These are phyloP conservation scores for Heteromeles arbutifolia DNA, from an alignment of 306 rosid species.

Conservation along the genomic window DNA sequence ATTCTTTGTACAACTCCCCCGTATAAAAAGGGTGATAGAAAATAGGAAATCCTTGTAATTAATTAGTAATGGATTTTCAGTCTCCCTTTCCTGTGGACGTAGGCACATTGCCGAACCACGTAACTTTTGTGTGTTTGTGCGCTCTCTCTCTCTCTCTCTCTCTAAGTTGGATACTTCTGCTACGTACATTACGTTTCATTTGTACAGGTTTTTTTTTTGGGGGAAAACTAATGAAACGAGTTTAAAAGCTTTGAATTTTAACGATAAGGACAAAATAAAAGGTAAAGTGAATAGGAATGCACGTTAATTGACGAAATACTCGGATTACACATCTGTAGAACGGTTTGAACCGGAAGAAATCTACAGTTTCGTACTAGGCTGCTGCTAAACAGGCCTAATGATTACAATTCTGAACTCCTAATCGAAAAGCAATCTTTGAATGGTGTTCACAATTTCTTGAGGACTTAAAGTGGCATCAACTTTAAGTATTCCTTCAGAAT, in stretches of 20 bases:
- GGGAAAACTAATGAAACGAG: too few relatives aligned
- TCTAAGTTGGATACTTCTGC: too few relatives aligned
- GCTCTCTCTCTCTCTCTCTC: background rate
- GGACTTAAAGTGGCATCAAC: constrained; percentile 60
- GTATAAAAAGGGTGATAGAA: background rate
- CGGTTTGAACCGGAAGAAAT: too few relatives aligned
- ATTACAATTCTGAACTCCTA: background rate
- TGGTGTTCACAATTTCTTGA: constrained; percentile 25
- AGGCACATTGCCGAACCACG: constrained; percentile 13
- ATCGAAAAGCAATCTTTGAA: background rate
- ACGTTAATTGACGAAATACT: too few relatives aligned
- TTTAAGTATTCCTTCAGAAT: constrained; percentile 46
- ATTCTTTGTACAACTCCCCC: background rate
- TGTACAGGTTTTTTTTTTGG: too few relatives aligned
- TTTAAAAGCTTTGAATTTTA: too few relatives aligned
- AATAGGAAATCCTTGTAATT: background rate
- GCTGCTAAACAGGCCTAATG: background rate
- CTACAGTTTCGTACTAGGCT: background rate
- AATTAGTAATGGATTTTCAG: background rate
- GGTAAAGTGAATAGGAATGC: too few relatives aligned
- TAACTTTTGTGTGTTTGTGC: background rate
- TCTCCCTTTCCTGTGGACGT: constrained; percentile 6
- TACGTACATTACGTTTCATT: too few relatives aligned
- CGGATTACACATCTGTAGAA: too few relatives aligned
- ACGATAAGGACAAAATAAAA: too few relatives aligned